Percentiles rank a stretch among this genome's conserved stretches.
These are phyloP conservation scores for Chalciporus piperatus DNA, from an alignment of 768 basidiomycete species.

Conservation along the genomic window DNA sequence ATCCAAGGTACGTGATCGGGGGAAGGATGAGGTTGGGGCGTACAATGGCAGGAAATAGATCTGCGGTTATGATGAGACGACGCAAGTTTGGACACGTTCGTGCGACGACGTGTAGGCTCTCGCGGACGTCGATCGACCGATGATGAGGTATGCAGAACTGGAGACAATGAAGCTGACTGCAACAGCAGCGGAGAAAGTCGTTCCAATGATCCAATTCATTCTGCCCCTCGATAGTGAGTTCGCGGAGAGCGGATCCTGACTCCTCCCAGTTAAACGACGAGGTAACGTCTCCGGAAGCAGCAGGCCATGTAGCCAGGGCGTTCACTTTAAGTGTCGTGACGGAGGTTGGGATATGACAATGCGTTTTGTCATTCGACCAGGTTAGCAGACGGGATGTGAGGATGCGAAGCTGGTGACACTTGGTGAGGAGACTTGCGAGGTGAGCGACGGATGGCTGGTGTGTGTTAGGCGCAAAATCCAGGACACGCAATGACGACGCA, in stretches of 20 bases:
- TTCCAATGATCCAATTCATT: slow-evolving; percentile 2
- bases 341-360: slow-evolving; percentile 5
- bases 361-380: slow-evolving; percentile 7
- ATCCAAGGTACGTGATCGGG: slow-evolving; percentile 16
- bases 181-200: slow-evolving; percentile 12
- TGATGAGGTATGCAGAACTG: slow-evolving; percentile 1
- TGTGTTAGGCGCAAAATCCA: slow-evolving; percentile 14
- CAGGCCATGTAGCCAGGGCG: neutral
- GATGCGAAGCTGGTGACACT: slow-evolving; percentile 16
- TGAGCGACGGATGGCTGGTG: neutral
- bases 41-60: slow-evolving; percentile 1
- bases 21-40: slow-evolving; percentile 5
- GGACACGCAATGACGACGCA: slow-evolving; percentile 18
- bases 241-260: slow-evolving; percentile 8
- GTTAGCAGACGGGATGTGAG: slow-evolving; percentile 8
- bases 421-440: slow-evolving; percentile 4
- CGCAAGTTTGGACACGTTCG: slow-evolving; percentile 15
- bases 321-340: slow-evolving; percentile 15
- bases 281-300: neutral
- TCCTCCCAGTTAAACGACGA: neutral
- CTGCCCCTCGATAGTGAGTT: slow-evolving; percentile 16
- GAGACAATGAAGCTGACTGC: slow-evolving; percentile 17
- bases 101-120: slow-evolving; percentile 7
- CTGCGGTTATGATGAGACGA: slow-evolving; percentile 17
- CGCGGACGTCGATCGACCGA: neutral